Base-by-base conservation (phyloP, 768 basidiomycete genomes). In the Boletus vermiculosoides region DNA sequence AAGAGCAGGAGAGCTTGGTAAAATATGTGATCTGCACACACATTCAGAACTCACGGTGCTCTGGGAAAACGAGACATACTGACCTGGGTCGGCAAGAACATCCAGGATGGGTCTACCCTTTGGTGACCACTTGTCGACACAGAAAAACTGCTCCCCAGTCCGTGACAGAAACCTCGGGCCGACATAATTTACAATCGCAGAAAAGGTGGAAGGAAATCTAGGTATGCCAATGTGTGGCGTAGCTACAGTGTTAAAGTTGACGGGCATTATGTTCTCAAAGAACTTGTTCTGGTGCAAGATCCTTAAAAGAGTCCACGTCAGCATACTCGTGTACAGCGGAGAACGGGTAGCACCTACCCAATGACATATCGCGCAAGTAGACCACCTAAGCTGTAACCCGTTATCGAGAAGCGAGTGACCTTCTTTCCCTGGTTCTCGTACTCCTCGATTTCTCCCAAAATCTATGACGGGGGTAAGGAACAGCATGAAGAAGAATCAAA, bases 171-270 rank as follows among this genome's bases (percentile, higher is more conserved):
- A 72, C 52, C 76, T 83, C 0, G 89, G 83, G 0, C 89, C 93
- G 11, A 95, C 65, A 20, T 70, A 75, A 2, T 78, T 76, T 12
- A 78, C 65, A 0, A 90, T 46, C 1, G 74, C 73, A 1, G 87
- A 88, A 41, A 86, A 66, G 34, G 87, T 71, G 3, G 85, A 83
- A 28, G 80, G 78, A 59, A 87, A 86, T 64, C 76, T 75, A 5
- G 84, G 84, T 8, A 92, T 78, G 15, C 93, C 93, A 40, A 93
- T 77, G 59, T 92, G 87, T 2, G 93, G 93, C 0, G 92, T 91
- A 40, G 92, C 90, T 49, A 94, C 73, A 0, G 92, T 91, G 52
- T 83, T 83, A 70, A 94, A 95, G 69, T 92, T 92, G 52, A 90
- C 79, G 1, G 92, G 90, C 30, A 74, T 71, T 42, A 93, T 79